Evolutionary conservation across 305 asterid genomes (phyloP).

Genomic region (Fraxinus floribunda): DNA sequence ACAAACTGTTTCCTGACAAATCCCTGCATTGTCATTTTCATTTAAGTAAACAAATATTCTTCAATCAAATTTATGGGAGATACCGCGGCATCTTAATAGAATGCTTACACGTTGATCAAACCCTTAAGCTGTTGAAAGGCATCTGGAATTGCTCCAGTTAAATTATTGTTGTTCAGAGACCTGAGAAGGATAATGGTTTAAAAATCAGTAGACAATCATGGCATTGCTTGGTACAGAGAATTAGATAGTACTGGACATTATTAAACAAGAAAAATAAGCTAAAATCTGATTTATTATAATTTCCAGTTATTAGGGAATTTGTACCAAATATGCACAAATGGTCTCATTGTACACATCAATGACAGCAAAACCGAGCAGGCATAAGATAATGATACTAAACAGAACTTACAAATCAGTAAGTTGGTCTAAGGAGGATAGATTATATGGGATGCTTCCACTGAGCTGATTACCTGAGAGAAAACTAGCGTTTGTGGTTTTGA

Average conservation of each 20-base stretch:
- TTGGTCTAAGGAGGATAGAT: constrained; percentile 56
- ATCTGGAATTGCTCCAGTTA: constrained; percentile 84
- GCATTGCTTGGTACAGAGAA: neutral
- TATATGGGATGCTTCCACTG: constrained; percentile 58
- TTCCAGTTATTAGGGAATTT: neutral
- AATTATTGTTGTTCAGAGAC: constrained; percentile 59
- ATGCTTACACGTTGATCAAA: constrained; percentile 56
- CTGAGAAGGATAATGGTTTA: constrained; percentile 36
- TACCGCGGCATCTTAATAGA: constrained; percentile 6
- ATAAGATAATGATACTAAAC: neutral
- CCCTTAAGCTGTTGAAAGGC: constrained; percentile 51
- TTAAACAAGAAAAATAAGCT: neutral
- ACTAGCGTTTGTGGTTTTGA: constrained; percentile 37
- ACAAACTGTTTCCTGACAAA: constrained; percentile 69
- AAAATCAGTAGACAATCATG: neutral
- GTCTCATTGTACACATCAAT: neutral
- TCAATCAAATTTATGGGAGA: constrained; percentile 5
- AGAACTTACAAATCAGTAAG: constrained; percentile 62
- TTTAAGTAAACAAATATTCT: constrained; percentile 8
- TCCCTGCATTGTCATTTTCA: constrained; percentile 50
- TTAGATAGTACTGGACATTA: neutral
- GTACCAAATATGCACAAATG: neutral
- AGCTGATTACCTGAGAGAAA: constrained; percentile 70
- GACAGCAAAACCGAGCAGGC: neutral
- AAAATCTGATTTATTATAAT: neutral